These are phyloP conservation scores for Myriosclerotinia scirpicola DNA, from an alignment of 2,329 filamentous ascomycete species.

Conservation along the genomic window DNA sequence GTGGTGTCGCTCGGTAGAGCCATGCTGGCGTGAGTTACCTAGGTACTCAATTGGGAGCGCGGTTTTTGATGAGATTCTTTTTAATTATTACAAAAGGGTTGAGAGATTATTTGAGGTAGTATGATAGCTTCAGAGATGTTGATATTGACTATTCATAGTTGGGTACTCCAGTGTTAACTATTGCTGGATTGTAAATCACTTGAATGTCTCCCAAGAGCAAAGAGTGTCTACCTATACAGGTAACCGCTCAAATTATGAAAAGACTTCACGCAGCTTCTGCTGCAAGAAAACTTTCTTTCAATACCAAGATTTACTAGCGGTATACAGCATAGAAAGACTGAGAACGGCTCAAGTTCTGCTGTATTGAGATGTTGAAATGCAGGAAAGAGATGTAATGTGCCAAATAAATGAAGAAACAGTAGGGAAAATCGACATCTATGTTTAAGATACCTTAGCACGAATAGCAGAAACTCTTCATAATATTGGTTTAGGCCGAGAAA, in stretches of 20 bases:
- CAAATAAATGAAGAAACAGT: slow-evolving; percentile 1
- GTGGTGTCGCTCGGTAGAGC: too few species aligned
- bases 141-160: not conserved
- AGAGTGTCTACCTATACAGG: not conserved
- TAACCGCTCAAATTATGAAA: not conserved
- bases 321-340: not conserved
- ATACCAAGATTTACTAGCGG: not conserved
- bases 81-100: not conserved
- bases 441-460: not conserved
- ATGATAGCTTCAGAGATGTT: not conserved
- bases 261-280: not conserved
- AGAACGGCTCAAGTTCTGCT: not conserved
- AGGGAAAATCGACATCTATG: not conserved
- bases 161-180: not conserved
- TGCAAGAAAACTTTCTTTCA: not conserved
- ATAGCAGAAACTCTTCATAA: not conserved
- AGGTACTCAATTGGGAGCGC: too few species aligned
- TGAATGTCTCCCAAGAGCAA: not conserved
- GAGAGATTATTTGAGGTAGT: not conserved
- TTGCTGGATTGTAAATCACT: too few species aligned
- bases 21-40: too few species aligned
- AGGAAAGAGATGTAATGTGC: not conserved
- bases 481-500: not conserved
- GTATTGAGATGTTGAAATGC: not conserved
- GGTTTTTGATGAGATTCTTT: not conserved